Evolutionary conservation across 495 filamentous ascomycete genomes (phyloP).

Genomic region (Penicillium soppii): DNA sequence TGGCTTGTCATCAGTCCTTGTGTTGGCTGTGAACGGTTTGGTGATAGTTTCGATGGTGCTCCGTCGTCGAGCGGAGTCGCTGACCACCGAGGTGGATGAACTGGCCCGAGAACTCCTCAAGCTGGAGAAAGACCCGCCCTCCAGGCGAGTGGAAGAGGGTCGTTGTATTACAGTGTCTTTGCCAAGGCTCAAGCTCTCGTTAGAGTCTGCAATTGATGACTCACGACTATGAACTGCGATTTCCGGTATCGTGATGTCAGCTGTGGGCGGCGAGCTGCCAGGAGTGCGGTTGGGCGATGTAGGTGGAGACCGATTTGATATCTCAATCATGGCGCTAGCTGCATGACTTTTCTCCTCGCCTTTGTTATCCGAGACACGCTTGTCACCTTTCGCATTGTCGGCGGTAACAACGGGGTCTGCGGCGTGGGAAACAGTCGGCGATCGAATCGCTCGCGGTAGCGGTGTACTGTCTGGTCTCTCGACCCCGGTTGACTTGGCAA

Average conservation of each 20-base stretch:
- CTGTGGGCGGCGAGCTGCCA: slow-evolving; percentile 48
- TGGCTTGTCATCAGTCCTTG: slow-evolving; percentile 31
- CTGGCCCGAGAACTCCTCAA: slow-evolving; percentile 28
- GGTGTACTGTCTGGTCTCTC: slow-evolving; percentile 36
- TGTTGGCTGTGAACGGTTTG: slow-evolving; percentile 29
- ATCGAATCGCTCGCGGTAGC: slow-evolving; percentile 57
- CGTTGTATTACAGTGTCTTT: slow-evolving; percentile 18
- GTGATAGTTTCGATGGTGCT: slow-evolving; percentile 45
- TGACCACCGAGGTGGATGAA: slow-evolving; percentile 32
- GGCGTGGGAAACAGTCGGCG: slow-evolving; percentile 62
- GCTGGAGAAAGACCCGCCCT: slow-evolving; percentile 28
- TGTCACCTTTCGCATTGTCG: slow-evolving; percentile 61
- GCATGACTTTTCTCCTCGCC: slow-evolving; percentile 54
- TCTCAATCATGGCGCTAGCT: slow-evolving; percentile 61
- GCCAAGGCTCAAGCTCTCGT: slow-evolving; percentile 23
- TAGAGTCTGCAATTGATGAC: slow-evolving; percentile 34
- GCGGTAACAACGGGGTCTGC: slow-evolving; percentile 63
- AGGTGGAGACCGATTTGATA: slow-evolving; percentile 60
- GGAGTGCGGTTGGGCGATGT: slow-evolving; percentile 55
- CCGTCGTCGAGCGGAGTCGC: slow-evolving; percentile 33
- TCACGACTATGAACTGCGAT: slow-evolving; percentile 26
- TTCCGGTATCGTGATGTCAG: slow-evolving; percentile 28
- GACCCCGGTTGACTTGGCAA: slow-evolving; percentile 38
- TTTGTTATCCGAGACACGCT: slow-evolving; percentile 40
- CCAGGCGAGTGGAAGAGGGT: slow-evolving; percentile 29